Evolutionary conservation across 805 yeast species (phyloP).

Genomic region (Saccharomycopsis fermentans): DNA sequence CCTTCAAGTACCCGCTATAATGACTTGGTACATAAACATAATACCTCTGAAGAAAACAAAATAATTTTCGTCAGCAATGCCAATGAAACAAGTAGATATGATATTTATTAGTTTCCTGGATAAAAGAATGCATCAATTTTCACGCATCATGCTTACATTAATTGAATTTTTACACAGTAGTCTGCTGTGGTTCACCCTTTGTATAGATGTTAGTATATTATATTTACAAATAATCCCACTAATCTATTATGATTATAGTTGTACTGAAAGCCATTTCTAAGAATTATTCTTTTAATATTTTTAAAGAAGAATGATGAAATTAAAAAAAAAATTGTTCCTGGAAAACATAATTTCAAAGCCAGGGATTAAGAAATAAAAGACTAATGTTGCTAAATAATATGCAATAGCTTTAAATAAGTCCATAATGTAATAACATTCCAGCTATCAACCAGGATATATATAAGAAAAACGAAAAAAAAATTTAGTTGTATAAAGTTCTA

Average conservation of each 20-base stretch:
- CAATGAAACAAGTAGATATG: conserved; percentile 10
- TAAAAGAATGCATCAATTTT: too few species aligned
- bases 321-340: too few species aligned
- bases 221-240: too few species aligned
- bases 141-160: too few species aligned
- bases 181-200: too few species aligned
- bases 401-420: not conserved
- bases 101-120: conserved; percentile 13
- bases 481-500: not conserved
- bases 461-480: not conserved
- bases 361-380: not conserved
- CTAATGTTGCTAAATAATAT: not conserved
- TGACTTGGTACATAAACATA: not conserved
- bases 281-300: too few species aligned
- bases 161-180: too few species aligned
- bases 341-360: too few species aligned
- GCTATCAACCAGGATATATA: not conserved
- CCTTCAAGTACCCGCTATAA: conserved; percentile 7
- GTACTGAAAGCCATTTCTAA: too few species aligned
- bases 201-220: too few species aligned
- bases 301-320: too few species aligned
- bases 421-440: not conserved
- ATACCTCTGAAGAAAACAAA: conserved; percentile 8
- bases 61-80: conserved; percentile 16
- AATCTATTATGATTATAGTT: too few species aligned